phyloP scores from a whole-genome alignment of 2,329 filamentous ascomycete genomes.

The Dactylellina leptospora region DNA sequence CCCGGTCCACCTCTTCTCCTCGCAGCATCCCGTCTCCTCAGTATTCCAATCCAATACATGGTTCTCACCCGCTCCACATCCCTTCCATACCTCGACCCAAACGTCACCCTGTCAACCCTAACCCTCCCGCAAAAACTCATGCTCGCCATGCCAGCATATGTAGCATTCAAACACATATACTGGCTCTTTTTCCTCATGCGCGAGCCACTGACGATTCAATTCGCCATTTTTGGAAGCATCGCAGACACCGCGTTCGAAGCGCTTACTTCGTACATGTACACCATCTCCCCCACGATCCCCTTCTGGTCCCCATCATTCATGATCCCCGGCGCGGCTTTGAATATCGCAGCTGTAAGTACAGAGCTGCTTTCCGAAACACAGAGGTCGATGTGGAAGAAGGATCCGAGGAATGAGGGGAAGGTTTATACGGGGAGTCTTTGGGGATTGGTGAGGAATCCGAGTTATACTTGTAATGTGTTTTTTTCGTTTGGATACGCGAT shows the following conservation, averaged over 20 bases:
- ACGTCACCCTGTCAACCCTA: not conserved
- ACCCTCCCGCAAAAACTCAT: slow-evolving; percentile 14
- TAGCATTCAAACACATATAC: slow-evolving; percentile 29
- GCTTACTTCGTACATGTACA: slow-evolving; percentile 20
- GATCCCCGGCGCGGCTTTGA: slow-evolving; percentile 4
- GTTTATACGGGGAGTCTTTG: slow-evolving; percentile 32
- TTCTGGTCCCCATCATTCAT: slow-evolving; percentile 13
- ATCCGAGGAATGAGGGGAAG: slow-evolving; percentile 30
- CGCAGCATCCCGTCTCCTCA: slow-evolving; percentile 7
- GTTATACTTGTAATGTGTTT: slow-evolving; percentile 37
- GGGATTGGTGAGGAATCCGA: slow-evolving; percentile 29
- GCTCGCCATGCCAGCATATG: slow-evolving; percentile 16
- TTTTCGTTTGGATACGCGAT: slow-evolving; percentile 31
- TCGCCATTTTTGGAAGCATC: slow-evolving; percentile 17
- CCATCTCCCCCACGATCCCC: slow-evolving; percentile 9
- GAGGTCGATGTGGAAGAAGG: slow-evolving; percentile 16
- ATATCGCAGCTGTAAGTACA: slow-evolving; percentile 2
- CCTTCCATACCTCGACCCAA: not conserved
- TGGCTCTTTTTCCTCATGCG: slow-evolving; percentile 29
- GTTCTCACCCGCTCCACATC: slow-evolving; percentile 12
- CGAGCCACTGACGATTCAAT: slow-evolving; percentile 19
- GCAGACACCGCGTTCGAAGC: slow-evolving; percentile 17
- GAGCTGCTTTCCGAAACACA: slow-evolving; percentile 23
- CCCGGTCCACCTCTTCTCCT: slow-evolving; percentile 9
- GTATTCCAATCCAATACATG: slow-evolving; percentile 27